Evolutionary conservation across 257 asterid genomes (phyloP).

Genomic region (Solanum bukasovii): DNA sequence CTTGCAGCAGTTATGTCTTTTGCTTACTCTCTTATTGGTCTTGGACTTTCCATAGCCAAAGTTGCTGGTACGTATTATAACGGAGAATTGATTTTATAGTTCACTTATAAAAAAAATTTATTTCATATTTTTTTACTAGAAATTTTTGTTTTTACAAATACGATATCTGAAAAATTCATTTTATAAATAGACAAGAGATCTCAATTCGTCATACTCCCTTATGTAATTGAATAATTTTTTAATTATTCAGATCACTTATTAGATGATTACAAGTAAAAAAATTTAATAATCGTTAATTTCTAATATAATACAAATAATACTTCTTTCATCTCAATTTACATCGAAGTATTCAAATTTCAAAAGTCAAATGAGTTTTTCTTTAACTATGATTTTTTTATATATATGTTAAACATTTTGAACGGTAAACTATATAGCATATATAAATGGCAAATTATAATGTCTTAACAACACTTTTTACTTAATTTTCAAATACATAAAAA

Average conservation of each 20-base stretch:
- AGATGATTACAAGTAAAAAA: neutral
- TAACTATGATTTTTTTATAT: no score
- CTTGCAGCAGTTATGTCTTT: conserved; percentile 32
- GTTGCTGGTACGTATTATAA: conserved; percentile 5
- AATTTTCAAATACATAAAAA: no score
- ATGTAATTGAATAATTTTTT: neutral
- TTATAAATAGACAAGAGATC: no score
- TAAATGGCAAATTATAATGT: no score
- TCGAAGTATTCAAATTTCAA: fast-evolving
- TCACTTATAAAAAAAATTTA: no score
- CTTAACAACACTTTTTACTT: no score
- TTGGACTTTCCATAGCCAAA: conserved; percentile 19
- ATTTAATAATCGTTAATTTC: neutral
- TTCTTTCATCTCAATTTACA: neutral
- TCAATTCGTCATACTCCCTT: neutral
- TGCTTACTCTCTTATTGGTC: conserved; percentile 21
- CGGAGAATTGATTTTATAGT: neutral
- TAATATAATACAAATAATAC: neutral
- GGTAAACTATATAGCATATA: neutral
- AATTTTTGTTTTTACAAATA: no score
- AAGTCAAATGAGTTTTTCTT: neutral
- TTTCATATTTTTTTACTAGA: no score
- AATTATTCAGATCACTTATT: neutral
- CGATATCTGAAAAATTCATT: no score
- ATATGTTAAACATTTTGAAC: neutral